Base-by-base conservation (phyloP, 2,329 filamentous ascomycete genomes). In the Pseudocercospora fijiensis region DNA sequence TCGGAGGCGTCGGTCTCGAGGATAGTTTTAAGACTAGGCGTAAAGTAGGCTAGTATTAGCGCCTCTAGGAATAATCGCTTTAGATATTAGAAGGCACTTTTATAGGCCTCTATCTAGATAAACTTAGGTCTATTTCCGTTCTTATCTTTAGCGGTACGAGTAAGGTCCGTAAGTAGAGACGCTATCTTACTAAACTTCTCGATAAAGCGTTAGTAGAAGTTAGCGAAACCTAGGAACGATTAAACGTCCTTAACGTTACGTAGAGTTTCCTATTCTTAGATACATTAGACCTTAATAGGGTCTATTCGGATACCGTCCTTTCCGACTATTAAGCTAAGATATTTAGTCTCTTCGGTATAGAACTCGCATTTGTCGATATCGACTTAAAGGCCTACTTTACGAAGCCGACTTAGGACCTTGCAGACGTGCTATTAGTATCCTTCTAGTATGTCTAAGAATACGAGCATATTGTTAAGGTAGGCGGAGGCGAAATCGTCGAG, bases 361-460 rank as follows among this genome's bases (percentile, higher is more conserved):
- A 71, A 72, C 22, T 67, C 37, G 41, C 52, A 68, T 53, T 70
- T 72, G 52, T 67, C 61, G 57, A 68, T 62, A 52, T 69, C 63
- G 22, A 67, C 45, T 49, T 51, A 65, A 33, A 70, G 60, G 4
- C 57, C 43, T 10, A 11, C 26, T 27, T 58, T 18, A n/a, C 41
- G 20, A 16, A 72, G 56, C n/a, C 27, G 33, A 4, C 41, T 24
- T 51, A 71, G 33, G n/a, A 71, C 66, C 30, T 64, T 37, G n/a
- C 43, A 10, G 22, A 73, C 49, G 71, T 73, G 45, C 56, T 66
- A 4, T 52, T 43, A 55, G 64, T 65, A 52, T 2, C 52, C 41
- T 43, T 60, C 10, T 24, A 20, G 27, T 4, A 16, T 49, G 8
- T 65, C 26, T 9, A 26, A 52, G 58, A 60, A 63, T 1, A 65